Evolutionary conservation across 257 asterid species (phyloP), one percentile per base, ranked within the genome.

Genomic region (Eustoma russellianum): DNA sequence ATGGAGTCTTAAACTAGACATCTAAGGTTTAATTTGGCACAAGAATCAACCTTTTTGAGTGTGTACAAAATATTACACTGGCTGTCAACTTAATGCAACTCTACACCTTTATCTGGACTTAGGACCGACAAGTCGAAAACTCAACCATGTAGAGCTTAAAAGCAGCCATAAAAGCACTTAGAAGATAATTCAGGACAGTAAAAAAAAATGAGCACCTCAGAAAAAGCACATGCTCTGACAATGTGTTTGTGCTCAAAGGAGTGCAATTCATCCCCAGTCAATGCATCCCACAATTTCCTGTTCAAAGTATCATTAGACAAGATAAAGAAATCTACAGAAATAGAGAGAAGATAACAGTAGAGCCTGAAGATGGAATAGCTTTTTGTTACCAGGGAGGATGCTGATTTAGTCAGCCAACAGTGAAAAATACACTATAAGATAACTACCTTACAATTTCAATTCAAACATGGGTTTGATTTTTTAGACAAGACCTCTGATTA

Each of bases 251-350:
- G 98, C 69, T 85, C 95, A 70, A 91, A 91, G 0, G 98, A 87
- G 58, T 87, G 95, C 74, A 91, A 68, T 56, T 70, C 98, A 61
- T 91, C 94, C 55, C 98, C 98, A 51, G 88, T 75, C 63, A 91
- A 72, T 44, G 98, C 98, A 82, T 91, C 95, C 98, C 98, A 91
- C 57, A 91, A 49, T 74, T 91, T 91, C 79, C 98, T 91, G 86
- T 71, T 78, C 61, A 62, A 51, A 62, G 57, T 54, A 44, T 65
- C 41, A 68, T 24, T 17, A 33, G 15, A 49, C n/a, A 55, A 43
- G 43, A 48, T 33, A 8, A 51, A 41, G 41, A 24, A 59, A 43
- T 55, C 41, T 7, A 15, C 33, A 46, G 9, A 47, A 13, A 16
- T 17, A 43, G 17, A 33, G 13, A 43, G 9, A 16, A 40, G 43